Evolutionary conservation across 2,329 filamentous ascomycete species (phyloP).

Genomic region (Tolypocladium album): DNA sequence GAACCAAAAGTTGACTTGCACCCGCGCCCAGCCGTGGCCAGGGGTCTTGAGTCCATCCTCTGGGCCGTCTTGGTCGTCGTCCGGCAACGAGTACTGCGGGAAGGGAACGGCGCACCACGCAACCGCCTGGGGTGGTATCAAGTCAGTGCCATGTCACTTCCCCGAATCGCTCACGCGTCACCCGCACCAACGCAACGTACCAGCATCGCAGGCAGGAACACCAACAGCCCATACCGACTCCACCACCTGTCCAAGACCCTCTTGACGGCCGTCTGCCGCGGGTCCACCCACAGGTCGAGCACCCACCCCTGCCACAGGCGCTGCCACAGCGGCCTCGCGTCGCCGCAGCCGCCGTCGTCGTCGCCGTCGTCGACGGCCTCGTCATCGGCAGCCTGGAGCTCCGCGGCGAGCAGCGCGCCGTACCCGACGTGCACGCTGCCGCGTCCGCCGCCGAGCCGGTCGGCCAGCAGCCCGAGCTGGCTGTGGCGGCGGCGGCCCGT

Average conservation of each 20-base stretch:
- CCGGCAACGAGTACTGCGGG: slow-evolving; percentile 46
- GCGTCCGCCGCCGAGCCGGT: slow-evolving; percentile 22
- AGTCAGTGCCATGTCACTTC: not conserved
- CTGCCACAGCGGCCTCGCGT: slow-evolving; percentile 22
- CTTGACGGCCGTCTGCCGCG: slow-evolving; percentile 46
- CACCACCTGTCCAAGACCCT: slow-evolving; percentile 52
- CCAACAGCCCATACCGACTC: slow-evolving; percentile 48
- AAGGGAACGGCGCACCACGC: slow-evolving; percentile 57
- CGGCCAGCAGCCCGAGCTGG: slow-evolving; percentile 29
- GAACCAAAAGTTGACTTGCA: slow-evolving; percentile 62
- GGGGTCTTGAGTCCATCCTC: slow-evolving; percentile 29
- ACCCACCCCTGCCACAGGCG: slow-evolving; percentile 24
- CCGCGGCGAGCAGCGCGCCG: slow-evolving; percentile 38
- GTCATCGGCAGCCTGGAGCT: slow-evolving; percentile 23
- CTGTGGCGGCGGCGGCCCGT: slow-evolving; percentile 16
- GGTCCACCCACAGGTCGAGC: slow-evolving; percentile 49
- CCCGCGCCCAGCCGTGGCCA: slow-evolving; percentile 52
- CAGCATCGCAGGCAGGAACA: slow-evolving; percentile 49
- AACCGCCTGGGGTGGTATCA: slow-evolving; percentile 33
- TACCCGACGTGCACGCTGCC: slow-evolving; percentile 48
- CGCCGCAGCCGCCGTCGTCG: slow-evolving; percentile 18
- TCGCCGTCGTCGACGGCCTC: slow-evolving; percentile 15
- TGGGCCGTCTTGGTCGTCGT: slow-evolving; percentile 26
- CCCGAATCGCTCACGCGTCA: not conserved
- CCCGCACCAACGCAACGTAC: slow-evolving; percentile 25